Percentiles rank a stretch among this genome's conserved stretches.
Conservation (phyloP, 352 stramenopile species). For the Pilasporangium apinafurcum region DNA sequence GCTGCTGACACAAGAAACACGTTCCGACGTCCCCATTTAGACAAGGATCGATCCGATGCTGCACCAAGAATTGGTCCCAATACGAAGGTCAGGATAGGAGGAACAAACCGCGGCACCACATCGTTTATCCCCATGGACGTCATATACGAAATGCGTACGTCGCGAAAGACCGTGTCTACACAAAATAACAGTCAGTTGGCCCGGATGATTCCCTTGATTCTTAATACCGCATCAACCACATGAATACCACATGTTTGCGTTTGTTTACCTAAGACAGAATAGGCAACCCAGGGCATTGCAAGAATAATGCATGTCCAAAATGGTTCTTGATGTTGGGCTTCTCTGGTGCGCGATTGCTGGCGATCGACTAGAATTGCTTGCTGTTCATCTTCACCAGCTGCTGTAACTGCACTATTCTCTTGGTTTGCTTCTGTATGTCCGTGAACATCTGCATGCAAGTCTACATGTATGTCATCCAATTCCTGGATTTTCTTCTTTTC, state of each 20-base stretch:
- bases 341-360: not conserved
- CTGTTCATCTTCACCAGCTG: too few relatives aligned
- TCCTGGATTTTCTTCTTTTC: not conserved
- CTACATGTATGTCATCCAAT: not conserved
- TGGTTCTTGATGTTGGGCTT: not conserved
- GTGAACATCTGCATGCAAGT: too few relatives aligned
- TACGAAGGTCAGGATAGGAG: conserved; percentile 55
- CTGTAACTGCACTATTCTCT: too few relatives aligned
- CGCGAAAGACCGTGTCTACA: conserved; percentile 71
- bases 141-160: conserved; percentile 66
- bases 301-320: conserved; percentile 65
- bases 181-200: too few relatives aligned
- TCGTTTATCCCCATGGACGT: conserved; percentile 57
- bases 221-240: not conserved
- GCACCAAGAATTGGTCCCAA: conserved; percentile 64
- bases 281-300: conserved; percentile 65
- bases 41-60: conserved; percentile 64
- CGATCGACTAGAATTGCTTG: not conserved
- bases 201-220: too few relatives aligned
- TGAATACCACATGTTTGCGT: not conserved
- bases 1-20: conserved; percentile 50
- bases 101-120: conserved; percentile 55
- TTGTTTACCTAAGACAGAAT: conserved; percentile 57
- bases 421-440: too few relatives aligned
- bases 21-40: conserved; percentile 64